Conservation (phyloP, 768 basidiomycete species). For the Pilatotrama ljubarskyi region DNA sequence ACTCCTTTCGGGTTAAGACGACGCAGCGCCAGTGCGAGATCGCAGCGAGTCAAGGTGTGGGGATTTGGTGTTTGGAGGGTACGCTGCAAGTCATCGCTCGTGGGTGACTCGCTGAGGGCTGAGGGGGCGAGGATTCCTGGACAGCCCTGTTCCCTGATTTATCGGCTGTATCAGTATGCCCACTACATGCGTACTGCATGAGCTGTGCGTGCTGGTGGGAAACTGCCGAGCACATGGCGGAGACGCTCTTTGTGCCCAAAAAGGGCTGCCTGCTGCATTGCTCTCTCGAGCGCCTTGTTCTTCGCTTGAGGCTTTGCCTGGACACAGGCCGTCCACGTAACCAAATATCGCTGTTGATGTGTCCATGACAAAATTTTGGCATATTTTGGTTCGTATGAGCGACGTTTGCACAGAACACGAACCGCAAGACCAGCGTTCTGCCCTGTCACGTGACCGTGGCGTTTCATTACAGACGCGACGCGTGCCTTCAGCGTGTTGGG, state of each 20-base stretch:
- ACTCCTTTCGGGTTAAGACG: neutral
- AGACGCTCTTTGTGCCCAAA: slow-evolving; percentile 12
- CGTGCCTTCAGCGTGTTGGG: neutral
- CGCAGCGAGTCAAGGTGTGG: neutral
- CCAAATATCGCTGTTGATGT: neutral
- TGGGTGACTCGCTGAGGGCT: neutral
- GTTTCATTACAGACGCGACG: neutral
- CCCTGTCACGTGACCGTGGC: neutral
- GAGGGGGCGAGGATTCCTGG: neutral
- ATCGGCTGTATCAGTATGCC: slow-evolving; percentile 13
- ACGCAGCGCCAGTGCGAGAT: neutral
- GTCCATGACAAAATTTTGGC: neutral
- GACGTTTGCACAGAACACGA: neutral
- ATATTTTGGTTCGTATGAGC: neutral
- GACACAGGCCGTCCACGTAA: neutral
- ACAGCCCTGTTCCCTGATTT: neutral
- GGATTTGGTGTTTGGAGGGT: neutral
- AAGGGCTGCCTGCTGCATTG: neutral
- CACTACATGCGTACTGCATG: slow-evolving; percentile 1
- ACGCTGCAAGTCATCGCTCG: neutral
- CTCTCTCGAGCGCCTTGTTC: neutral
- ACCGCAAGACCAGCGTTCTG: too few relatives aligned
- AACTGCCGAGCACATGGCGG: neutral
- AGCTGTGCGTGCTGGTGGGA: slow-evolving; percentile 10
- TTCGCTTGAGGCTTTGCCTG: neutral